phyloP scores from a whole-genome alignment of 805 yeast species.

The Isabelozyma pseudorhagii region DNA sequence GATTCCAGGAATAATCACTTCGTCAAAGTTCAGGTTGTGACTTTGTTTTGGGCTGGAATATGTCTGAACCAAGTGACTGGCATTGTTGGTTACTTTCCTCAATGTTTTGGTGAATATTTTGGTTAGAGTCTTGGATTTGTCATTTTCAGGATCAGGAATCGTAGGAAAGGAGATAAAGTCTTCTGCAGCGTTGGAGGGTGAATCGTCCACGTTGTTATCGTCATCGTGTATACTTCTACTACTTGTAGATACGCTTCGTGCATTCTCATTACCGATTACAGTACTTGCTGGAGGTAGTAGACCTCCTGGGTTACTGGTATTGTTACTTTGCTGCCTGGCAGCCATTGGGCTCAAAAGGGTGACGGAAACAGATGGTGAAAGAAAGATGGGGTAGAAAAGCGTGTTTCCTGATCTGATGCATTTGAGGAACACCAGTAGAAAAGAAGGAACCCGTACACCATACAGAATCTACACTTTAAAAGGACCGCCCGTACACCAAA shows the following conservation, averaged over 20 bases:
- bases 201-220: slow-evolving; percentile 6
- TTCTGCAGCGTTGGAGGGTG: slow-evolving; percentile 5
- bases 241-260: not conserved
- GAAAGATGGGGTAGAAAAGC: not conserved
- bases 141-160: slow-evolving; percentile 40
- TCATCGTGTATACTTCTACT: not conserved
- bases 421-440: no score
- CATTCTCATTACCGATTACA: not conserved
- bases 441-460: no score
- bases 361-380: not conserved
- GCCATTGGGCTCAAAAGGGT: slow-evolving; percentile 1
- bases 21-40: not conserved
- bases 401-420: no score
- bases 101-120: slow-evolving; percentile 35
- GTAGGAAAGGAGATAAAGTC: slow-evolving; percentile 44
- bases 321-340: not conserved
- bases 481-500: no score
- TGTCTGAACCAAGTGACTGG: slow-evolving; percentile 29
- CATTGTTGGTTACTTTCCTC: slow-evolving; percentile 41
- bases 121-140: slow-evolving; percentile 29
- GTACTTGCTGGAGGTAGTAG: not conserved
- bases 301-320: not conserved
- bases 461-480: no score
- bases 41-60: not conserved
- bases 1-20: not conserved